Percentiles rank a stretch among this genome's conserved stretches.
phyloP scores from a whole-genome alignment of 257 asterid genomes.

The Nicotiana benthamiana region DNA sequence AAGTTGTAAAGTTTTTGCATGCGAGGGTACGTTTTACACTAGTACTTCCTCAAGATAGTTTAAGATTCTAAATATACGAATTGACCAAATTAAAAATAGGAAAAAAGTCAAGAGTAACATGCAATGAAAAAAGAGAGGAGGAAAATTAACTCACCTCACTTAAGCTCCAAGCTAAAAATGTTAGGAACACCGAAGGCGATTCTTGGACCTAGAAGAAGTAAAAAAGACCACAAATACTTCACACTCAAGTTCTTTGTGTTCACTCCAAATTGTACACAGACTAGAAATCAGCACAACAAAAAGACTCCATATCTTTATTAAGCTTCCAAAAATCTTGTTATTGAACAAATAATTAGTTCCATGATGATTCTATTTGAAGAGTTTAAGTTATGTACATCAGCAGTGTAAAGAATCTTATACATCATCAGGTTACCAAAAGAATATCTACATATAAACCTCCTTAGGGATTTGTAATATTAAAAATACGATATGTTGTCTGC shows the following conservation, averaged over 20 bases:
- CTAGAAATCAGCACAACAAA: neutral
- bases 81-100: neutral
- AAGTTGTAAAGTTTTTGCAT: neutral
- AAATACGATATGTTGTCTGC: no score
- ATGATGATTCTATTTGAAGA: no score
- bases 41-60: neutral
- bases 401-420: no score
- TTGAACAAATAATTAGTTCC: neutral
- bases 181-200: conserved; percentile 63
- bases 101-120: neutral
- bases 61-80: neutral
- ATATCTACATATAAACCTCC: no score
- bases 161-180: conserved; percentile 77
- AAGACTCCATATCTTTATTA: neutral
- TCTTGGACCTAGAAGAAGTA: conserved; percentile 53
- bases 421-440: no score
- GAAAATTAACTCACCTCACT: conserved; percentile 52
- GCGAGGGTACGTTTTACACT: neutral
- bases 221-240: neutral
- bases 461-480: no score
- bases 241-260: neutral
- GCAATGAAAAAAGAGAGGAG: conserved; percentile 1
- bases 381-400: no score
- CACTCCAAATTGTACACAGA: neutral
- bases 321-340: neutral